Conservation (phyloP, 257 asterid genomes). For the Nicotiana benthamiana region DNA sequence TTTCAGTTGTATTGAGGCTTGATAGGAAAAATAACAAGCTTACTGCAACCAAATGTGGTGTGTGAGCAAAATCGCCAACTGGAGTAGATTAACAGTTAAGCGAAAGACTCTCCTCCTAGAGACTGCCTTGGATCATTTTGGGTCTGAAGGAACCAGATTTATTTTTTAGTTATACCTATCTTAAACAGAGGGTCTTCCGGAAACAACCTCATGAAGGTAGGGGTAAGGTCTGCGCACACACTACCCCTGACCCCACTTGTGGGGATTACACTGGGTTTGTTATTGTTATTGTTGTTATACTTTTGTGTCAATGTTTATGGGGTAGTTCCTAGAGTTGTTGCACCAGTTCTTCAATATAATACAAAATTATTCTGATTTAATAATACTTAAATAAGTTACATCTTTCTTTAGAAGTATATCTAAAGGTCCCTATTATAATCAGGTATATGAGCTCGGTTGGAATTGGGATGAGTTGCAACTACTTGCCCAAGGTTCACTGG, state of each 20-base stretch:
- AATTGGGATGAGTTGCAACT: conserved; percentile 80
- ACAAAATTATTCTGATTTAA: not conserved
- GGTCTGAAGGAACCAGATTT: not conserved
- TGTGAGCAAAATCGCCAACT: not conserved
- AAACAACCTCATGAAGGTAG: no score
- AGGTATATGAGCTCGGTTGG: conserved; percentile 98
- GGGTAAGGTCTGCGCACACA: no score
- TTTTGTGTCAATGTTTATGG: not conserved
- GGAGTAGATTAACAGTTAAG: not conserved
- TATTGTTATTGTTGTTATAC: not conserved
- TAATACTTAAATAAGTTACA: not conserved
- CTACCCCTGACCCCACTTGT: no score
- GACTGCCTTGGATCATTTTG: not conserved
- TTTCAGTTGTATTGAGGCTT: not conserved
- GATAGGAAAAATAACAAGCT: not conserved
- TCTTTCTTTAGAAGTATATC: not conserved
- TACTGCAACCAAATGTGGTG: not conserved
- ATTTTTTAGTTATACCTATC: not conserved
- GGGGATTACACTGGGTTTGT: no score
- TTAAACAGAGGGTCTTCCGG: no score
- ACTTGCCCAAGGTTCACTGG: conserved; percentile 88
- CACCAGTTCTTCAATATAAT: not conserved
- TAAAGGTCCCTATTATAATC: conserved; percentile 8
- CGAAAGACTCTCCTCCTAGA: not conserved
- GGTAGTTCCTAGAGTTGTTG: not conserved